Base-by-base conservation (phyloP, 1,284 basidiomycete genomes). In the Microbotryum saponariae region DNA sequence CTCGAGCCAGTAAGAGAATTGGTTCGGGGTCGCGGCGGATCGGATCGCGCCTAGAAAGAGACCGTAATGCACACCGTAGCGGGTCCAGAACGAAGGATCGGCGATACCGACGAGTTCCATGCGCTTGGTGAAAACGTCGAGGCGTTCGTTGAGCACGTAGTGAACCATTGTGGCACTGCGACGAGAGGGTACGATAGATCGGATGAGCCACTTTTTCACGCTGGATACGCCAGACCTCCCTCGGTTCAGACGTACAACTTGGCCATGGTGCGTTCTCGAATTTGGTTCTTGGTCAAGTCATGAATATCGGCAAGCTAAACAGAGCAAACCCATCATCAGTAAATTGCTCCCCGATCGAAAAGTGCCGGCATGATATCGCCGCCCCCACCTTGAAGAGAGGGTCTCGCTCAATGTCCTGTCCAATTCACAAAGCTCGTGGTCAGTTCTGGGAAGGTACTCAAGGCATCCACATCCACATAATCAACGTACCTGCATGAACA, bases 71-170 rank as follows among this genome's bases (percentile, higher is more conserved):
- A 82, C 81, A 59, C 80, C 80, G 67, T 81, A 80, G 47, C 77
- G 72, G 0, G 80, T 82, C 80, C 79, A 81, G 71, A 81, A 82
- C 5, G 75, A 77, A 0, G 81, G 81, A 67, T 82, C 81, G 54
- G 77, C 78, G 56, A 75, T 60, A 2, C 72, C 70, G 65, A 77
- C 74, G 66, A 81, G 74, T 72, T 79, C 77, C 77, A 82, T 79
- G 49, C 81, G 77, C 63, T 79, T 76, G 23, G 73, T 74, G 71
- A 82, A 82, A 45, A 76, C 74, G 52, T 78, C 77, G 45, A 80
- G 68, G 10, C 73, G 73, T 69, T 80, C 79, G 49, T 73, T 77
- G 20, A 77, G 76, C 10, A 79, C 78, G 61, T 77, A 79, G 71
- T 79, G 75, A 3, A 78, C 77, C 76, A 79, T 76, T 8, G 74